phyloP scores from a whole-genome alignment of 2,329 filamentous ascomycete species.

The Fusarium temperatum region DNA sequence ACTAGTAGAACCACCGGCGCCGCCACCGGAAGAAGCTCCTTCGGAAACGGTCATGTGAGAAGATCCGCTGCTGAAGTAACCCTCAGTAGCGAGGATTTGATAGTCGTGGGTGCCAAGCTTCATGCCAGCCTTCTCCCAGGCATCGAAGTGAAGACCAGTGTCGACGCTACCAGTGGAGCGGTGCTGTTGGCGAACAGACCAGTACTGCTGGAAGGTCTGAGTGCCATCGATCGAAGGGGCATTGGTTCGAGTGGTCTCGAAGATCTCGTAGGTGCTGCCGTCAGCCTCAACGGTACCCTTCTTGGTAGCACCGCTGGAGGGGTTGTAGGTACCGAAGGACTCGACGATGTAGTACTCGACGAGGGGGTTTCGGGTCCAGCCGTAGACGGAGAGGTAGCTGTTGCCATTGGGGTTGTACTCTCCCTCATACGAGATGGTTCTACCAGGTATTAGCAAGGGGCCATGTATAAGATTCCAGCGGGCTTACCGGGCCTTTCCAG shows the following conservation, averaged over 20 bases:
- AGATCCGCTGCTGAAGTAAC: slow-evolving; percentile 59
- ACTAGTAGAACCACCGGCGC: not conserved
- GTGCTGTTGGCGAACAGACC: slow-evolving; percentile 60
- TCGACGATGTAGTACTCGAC: slow-evolving; percentile 53
- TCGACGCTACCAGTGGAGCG: slow-evolving; percentile 60
- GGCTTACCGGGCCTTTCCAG: slow-evolving; percentile 45
- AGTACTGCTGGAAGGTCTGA: slow-evolving; percentile 62
- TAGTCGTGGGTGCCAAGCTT: slow-evolving; percentile 61
- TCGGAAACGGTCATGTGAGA: slow-evolving; percentile 56
- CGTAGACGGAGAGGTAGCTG: slow-evolving; percentile 52
- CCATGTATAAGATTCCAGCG: slow-evolving; percentile 39
- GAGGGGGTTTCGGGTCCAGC: slow-evolving; percentile 50
- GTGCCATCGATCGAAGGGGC: slow-evolving; percentile 59
- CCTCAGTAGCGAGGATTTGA: slow-evolving; percentile 64
- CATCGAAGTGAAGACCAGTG: slow-evolving; percentile 60
- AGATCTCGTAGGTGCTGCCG: slow-evolving; percentile 51
- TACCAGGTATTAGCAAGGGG: not conserved
- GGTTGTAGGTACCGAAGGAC: slow-evolving; percentile 46
- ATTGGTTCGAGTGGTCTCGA: slow-evolving; percentile 50
- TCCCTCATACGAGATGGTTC: slow-evolving; percentile 42
- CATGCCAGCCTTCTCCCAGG: slow-evolving; percentile 60
- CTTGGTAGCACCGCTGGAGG: slow-evolving; percentile 44
- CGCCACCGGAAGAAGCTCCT: slow-evolving; percentile 3
- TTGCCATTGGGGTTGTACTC: slow-evolving; percentile 48
- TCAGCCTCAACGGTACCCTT: slow-evolving; percentile 48